Base-by-base conservation (phyloP, 495 filamentous ascomycete genomes). In the Zalerion maritima region DNA sequence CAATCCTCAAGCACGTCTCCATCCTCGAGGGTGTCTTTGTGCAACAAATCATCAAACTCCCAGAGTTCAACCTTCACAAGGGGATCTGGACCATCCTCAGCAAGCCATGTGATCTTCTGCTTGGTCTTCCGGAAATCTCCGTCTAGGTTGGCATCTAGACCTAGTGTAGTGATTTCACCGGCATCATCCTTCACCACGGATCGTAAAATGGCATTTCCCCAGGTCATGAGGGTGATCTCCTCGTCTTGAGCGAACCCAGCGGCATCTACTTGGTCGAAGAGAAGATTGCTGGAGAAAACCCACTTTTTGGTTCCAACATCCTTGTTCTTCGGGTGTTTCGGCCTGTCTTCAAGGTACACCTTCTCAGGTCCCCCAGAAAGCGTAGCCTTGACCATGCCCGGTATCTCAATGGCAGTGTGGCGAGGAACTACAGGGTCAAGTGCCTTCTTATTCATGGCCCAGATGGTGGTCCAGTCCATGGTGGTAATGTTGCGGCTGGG, bases 121-220 rank as follows among this genome's bases (percentile, higher is more conserved):
- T 83, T 73, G n/a, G 85, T 93, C 51, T 73, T 71, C 63, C 86
- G 89, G 51, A 94, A 74, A 47, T 94, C 86, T 31, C 86, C 86
- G 45, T 78, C 63, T 17, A 91, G 71, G 46, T 93, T 75, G 3
- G 94, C 68, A 45, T 89, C 81, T 24, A 82, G 64, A 23, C 76
- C 78, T 2, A 93, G 52, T 19, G 50, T 57, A 0, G 72, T 78
- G 31, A 93, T 71, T 13, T 66, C 57, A 18, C 62, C 64, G 13
- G 60, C 46, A 12, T 75, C 67, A 28, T 74, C 63, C 21, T 61
- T 58, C 8, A 93, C 76, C 34, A 89, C 71, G n/a, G n/a, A n/a
- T n/a, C n/a, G n/a, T n/a, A n/a, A n/a, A n/a, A n/a, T n/a, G 17
- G 82, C 86, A 38, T 94, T 94, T 40, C 86, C 86, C 86, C 86